phyloP scores from a whole-genome alignment of 306 rosid genomes.

The Vigna angularis region DNA sequence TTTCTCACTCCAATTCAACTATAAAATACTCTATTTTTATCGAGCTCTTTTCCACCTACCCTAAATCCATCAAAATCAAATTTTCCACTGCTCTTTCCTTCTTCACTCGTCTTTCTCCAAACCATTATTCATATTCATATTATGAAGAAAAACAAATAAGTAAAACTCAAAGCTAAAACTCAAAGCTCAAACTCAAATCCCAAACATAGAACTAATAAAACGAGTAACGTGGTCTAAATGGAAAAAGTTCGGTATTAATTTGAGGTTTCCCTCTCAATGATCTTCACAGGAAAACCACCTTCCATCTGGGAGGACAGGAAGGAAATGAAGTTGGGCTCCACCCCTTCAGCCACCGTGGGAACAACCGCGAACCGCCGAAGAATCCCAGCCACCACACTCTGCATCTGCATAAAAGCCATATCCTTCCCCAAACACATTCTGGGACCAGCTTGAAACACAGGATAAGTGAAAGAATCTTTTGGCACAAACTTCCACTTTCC shows the following conservation, averaged over 20 bases:
- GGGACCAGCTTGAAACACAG: conserved; percentile 89
- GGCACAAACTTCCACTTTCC: conserved; percentile 61
- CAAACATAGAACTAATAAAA: too few relatives aligned
- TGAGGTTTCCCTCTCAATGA: background rate
- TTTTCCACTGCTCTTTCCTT: too few relatives aligned
- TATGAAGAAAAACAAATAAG: too few relatives aligned
- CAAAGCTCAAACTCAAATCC: too few relatives aligned
- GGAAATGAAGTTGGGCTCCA: conserved; percentile 51
- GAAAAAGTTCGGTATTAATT: background rate
- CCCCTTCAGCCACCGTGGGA: conserved; percentile 45
- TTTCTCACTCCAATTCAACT: too few relatives aligned
- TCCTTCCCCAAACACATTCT: conserved; percentile 83
- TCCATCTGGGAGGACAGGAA: conserved; percentile 62
- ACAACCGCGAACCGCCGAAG: conserved; percentile 64
- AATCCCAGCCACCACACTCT: conserved; percentile 65
- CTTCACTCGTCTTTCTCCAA: too few relatives aligned
- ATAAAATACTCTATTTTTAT: too few relatives aligned
- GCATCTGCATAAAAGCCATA: conserved; percentile 93
- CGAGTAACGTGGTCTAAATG: background rate
- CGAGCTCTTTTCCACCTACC: too few relatives aligned
- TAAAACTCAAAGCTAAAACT: too few relatives aligned
- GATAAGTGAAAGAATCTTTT: conserved; percentile 57
- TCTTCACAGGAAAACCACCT: conserved; percentile 53
- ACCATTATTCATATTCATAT: too few relatives aligned
- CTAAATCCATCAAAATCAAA: too few relatives aligned